Evolutionary conservation across 2,329 filamentous ascomycete species (phyloP), one percentile per base, ranked within the genome.

Genomic region (Colletotrichum endophyticum): DNA sequence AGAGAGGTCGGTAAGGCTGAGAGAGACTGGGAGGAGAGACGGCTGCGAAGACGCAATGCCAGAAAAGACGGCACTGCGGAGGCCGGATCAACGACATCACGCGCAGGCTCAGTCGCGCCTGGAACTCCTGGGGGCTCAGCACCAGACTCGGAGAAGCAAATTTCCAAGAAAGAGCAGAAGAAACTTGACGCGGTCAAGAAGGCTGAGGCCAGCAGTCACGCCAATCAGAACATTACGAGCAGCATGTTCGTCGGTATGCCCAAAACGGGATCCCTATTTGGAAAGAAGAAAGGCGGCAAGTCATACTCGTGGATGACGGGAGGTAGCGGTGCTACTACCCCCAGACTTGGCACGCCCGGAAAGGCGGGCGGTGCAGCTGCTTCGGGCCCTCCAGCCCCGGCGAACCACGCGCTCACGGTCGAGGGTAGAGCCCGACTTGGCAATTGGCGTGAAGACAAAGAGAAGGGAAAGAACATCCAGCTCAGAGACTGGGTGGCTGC

Each of bases 111-210:
- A 28, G 87, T 89, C 15, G 91, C 91, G 19, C 89, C 91, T 13
- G 90, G 90, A 4, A 93, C 92, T 1, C 91, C 93, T 5, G 92
- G 91, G 8, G 88, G 91, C 2, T 89, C 91, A 57, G 92, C 93
- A 1, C 90, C 93, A 1, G 93, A 94, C 70, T 83, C 87, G 2
- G 89, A 91, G 79, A 96, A 96, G 84, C 89, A 92, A 5, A 89
- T 95, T 68, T 94, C 94, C 6, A 98, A 98, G 89, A 98, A 98
- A 86, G 96, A 98, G 83, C 89, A 89, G 77, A 92, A 94, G 82
- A 95, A 94, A 84, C 94, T 93, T 78, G 90, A 94, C 79, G 91
- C 92, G n/a, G 93, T 95, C 76, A 95, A 94, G 80, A 91, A 93
- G 27, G 94, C 92, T 1, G 95, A 98, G 81, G 94, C 94, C 22